These are phyloP conservation scores for Magnaporthales sp. DNA, from an alignment of 2,329 filamentous ascomycete genomes.

Conservation along the genomic window DNA sequence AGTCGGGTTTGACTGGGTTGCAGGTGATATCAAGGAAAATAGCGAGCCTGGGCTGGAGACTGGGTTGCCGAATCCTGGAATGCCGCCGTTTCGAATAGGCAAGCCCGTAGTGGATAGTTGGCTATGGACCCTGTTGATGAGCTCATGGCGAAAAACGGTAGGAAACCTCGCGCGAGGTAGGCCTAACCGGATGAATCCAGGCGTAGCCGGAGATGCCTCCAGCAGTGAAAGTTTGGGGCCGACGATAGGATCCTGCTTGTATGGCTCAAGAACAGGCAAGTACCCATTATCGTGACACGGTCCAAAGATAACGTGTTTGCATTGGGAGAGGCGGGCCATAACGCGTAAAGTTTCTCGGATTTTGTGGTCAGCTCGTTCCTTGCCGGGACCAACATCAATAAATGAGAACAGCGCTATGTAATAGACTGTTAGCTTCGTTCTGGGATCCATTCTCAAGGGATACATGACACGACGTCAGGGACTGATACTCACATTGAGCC, in stretches of 20 bases:
- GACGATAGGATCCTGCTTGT: constrained; percentile 17
- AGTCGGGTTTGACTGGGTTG: background rate
- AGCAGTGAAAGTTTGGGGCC: constrained; percentile 21
- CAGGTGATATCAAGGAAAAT: background rate
- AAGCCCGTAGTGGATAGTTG: background rate
- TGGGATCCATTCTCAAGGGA: background rate
- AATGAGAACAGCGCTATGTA: constrained; percentile 21
- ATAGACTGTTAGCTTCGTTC: background rate
- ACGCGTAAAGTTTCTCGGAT: constrained; percentile 23
- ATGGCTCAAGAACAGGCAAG: constrained; percentile 21
- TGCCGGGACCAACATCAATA: constrained; percentile 24
- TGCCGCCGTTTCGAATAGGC: constrained; percentile 7
- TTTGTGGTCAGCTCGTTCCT: constrained; percentile 25
- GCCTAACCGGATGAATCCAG: constrained; percentile 19
- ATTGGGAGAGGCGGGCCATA: constrained; percentile 22
- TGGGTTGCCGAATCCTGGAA: background rate
- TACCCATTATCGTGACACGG: constrained; percentile 26
- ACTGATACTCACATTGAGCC: constrained; percentile 13
- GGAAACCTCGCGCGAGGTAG: constrained; percentile 19
- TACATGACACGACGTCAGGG: background rate
- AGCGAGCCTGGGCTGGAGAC: background rate
- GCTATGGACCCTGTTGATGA: constrained; percentile 3
- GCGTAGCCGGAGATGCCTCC: constrained; percentile 20
- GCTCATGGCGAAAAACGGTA: constrained; percentile 21
- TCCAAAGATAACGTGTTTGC: constrained; percentile 22